Evolutionary conservation across 108 stramenopile genomes (phyloP).

Genomic region (Discostella stelligeroides): DNA sequence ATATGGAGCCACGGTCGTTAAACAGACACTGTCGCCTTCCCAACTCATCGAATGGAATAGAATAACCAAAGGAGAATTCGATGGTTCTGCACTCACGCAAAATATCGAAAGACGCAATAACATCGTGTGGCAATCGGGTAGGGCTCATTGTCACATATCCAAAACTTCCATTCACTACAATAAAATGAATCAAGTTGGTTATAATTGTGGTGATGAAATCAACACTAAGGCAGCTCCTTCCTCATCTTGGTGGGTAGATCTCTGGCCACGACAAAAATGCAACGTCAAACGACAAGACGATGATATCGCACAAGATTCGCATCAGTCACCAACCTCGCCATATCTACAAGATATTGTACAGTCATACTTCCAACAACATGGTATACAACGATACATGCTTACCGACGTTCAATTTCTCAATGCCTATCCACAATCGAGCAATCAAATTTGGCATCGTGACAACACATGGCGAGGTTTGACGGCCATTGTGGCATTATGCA

Average conservation of each 20-base stretch:
- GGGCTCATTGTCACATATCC: conserved; percentile 35
- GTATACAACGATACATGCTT: conserved; percentile 24
- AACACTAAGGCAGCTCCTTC: not conserved
- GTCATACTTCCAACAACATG: conserved; percentile 34
- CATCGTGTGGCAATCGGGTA: conserved; percentile 37
- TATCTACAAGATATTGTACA: conserved; percentile 28
- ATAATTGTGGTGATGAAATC: not conserved
- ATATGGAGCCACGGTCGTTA: conserved; percentile 27
- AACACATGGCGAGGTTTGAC: conserved; percentile 38
- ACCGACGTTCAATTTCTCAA: conserved; percentile 46
- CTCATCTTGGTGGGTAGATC: not conserved
- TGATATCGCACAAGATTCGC: not conserved
- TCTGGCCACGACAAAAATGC: not conserved
- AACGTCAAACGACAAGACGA: not conserved
- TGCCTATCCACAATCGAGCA: conserved; percentile 31
- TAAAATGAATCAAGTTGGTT: conserved; percentile 25
- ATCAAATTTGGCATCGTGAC: conserved; percentile 48
- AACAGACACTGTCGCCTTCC: conserved; percentile 15
- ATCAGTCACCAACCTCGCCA: not conserved
- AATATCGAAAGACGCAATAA: conserved; percentile 7
- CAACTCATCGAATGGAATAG: conserved; percentile 27
- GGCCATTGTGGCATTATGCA: conserved; percentile 39
- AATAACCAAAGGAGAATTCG: conserved; percentile 24
- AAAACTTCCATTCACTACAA: conserved; percentile 20
- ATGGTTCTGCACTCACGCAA: not conserved